A percentile compares a stretch with the other conserved stretches of the same genome.
Evolutionary conservation across 352 stramenopile genomes (phyloP).

Genomic region (Globisporangium lucens): DNA sequence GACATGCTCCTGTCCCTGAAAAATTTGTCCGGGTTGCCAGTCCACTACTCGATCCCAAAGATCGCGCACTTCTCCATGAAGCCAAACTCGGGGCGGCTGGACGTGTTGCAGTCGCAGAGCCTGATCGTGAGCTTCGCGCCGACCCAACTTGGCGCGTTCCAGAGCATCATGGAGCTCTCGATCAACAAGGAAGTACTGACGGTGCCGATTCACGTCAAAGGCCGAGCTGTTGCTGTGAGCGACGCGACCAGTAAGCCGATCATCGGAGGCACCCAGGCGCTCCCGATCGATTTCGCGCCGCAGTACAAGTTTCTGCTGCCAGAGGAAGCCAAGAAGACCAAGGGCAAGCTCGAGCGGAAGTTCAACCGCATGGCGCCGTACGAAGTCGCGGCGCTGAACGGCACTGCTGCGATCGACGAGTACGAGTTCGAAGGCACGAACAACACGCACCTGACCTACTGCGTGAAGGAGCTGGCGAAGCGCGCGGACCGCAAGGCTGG

Average conservation of each 20-base stretch:
- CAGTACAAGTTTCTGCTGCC: slow-evolving; percentile 89
- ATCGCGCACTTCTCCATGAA: slow-evolving; percentile 76
- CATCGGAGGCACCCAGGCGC: slow-evolving; percentile 55
- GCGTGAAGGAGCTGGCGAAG: slow-evolving; percentile 73
- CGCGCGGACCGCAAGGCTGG: slow-evolving; percentile 58
- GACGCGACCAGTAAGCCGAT: slow-evolving; percentile 31
- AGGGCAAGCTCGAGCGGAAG: slow-evolving; percentile 39
- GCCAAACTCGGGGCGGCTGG: slow-evolving; percentile 62
- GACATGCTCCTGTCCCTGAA: slow-evolving; percentile 87
- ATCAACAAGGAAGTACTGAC: slow-evolving; percentile 49
- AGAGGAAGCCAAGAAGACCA: slow-evolving; percentile 64
- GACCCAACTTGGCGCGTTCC: slow-evolving; percentile 81
- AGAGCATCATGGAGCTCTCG: slow-evolving; percentile 33
- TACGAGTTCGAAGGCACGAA: slow-evolving; percentile 84
- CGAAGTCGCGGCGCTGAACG: slow-evolving; percentile 57
- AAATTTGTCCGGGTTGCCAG: slow-evolving; percentile 66
- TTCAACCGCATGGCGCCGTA: slow-evolving; percentile 68
- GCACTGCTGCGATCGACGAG: slow-evolving; percentile 70
- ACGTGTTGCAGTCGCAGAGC: slow-evolving; percentile 87
- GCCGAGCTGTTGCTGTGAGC: slow-evolving; percentile 52
- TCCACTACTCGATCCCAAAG: slow-evolving; percentile 61
- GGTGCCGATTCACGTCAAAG: slow-evolving; percentile 63
- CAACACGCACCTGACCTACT: slow-evolving; percentile 85
- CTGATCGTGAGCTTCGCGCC: slow-evolving; percentile 89
- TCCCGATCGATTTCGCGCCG: slow-evolving; percentile 83